Base-by-base conservation (phyloP, 805 yeast genomes). In the Starmerella bombicola region DNA sequence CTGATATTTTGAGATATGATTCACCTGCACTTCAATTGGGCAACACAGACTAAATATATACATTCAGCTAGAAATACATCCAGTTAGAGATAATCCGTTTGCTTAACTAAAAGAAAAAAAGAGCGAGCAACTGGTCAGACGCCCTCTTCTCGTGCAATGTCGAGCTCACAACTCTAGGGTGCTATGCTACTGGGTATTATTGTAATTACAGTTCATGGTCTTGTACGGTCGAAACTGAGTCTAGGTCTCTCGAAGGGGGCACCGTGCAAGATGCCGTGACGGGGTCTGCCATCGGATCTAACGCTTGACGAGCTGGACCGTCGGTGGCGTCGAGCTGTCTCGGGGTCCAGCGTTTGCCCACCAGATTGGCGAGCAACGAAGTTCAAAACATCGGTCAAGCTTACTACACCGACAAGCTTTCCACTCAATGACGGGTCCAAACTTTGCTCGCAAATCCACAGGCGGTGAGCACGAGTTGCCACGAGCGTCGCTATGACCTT, bases 401-500 rank as follows among this genome's bases (percentile, higher is more conserved):
- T 82, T 3, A 91, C 76, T 20, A 91, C 97, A 30, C 97, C 97
- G 40, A 83, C 74, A 46, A 88, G 68, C 55, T 77, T 80, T 13
- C 95, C 95, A 2, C 83, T 48, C 34, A 60, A 46, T 12, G 51
- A 46, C 17, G 57, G 47, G 35, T 53, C 60, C 9, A 50, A 48
- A 7, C 53, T 38, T 6, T 55, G 45, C 45, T 62, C 63, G 17
- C 63, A 64, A 30, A 65, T 60, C 64, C 67, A 54, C 54, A 64
- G 52, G 58, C 98, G 71, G 63, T 88, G 98, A 2, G 95, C 74
- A 59, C 79, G 78, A 1, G 98, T 88, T 5, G 98, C 97, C 12
- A 88, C 97, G 51, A 88, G 67, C 59, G 91, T 88, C 25, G 97
- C 97, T 55, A 91, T 71, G 7, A 93, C 84, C 59, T 95, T 73